These are phyloP conservation scores for Chytriomyces confervae DNA, from an alignment of 192 early-diverging fungal genomes.

Conservation along the genomic window DNA sequence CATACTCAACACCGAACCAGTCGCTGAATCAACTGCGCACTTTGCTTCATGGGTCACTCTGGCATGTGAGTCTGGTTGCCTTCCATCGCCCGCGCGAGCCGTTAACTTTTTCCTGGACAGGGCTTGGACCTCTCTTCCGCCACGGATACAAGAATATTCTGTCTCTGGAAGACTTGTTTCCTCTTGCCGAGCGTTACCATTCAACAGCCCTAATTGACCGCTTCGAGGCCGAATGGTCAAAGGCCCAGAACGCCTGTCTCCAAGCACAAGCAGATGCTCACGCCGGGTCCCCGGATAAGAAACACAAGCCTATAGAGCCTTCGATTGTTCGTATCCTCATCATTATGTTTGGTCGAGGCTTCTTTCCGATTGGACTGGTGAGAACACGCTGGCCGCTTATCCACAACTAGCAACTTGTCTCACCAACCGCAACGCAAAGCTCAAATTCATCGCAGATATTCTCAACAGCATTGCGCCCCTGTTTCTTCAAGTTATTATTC, in stretches of 20 bases:
- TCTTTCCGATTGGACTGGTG: constrained; percentile 39
- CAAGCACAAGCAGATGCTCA: not conserved
- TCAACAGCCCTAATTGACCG: constrained; percentile 36
- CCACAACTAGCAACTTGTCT: not conserved
- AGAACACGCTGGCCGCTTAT: not conserved
- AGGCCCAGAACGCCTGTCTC: not conserved
- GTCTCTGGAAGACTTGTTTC: constrained; percentile 63
- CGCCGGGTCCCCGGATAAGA: not conserved
- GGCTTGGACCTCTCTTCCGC: constrained; percentile 67
- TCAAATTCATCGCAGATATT: constrained; percentile 51
- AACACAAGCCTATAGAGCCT: constrained; percentile 21
- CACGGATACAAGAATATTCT: constrained; percentile 61
- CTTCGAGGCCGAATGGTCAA: constrained; percentile 45
- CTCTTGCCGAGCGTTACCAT: constrained; percentile 43
- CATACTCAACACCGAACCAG: too few species aligned
- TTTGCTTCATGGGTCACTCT: too few species aligned
- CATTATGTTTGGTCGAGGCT: constrained; percentile 36
- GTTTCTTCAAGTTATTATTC: constrained; percentile 52
- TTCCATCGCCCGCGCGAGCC: too few species aligned
- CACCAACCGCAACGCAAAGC: not conserved
- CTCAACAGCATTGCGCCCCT: constrained; percentile 48
- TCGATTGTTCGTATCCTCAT: constrained; percentile 32
- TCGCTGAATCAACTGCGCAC: too few species aligned
- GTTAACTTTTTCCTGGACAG: not conserved
- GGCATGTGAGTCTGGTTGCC: too few species aligned